Base-by-base conservation (phyloP, 805 yeast genomes). In the Brettanomyces naardenensis region DNA sequence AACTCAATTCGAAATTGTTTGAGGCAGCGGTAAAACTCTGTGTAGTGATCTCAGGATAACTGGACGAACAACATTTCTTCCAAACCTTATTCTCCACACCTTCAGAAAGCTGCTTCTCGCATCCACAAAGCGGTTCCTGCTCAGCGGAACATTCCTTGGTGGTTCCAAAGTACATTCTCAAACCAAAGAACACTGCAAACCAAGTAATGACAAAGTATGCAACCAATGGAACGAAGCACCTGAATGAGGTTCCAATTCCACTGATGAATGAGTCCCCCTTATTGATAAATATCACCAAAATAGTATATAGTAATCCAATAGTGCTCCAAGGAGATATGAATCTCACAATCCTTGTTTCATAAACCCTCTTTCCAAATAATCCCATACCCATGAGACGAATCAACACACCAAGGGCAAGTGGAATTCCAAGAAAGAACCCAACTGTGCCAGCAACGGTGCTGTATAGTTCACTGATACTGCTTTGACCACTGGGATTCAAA, bases 11-110 rank as follows among this genome's bases (percentile, higher is more conserved):
- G 46, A 75, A 75, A 49, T 75, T 75, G 49, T 75, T 75, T 4
- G 76, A 69, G 1, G 79, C 71, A 11, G 78, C 76, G 3, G 78
- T 71, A 46, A 75, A 74, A 9, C 72, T 59, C 44, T 74, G 80
- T 13, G 78, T 69, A 25, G 65, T 54, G 4, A 66, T 65, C 23
- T 59, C 58, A 6, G 54, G 46, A 48, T 71, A 75, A 30, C 46
- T 51, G 6, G 72, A 71, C 30, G 57, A 44, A 44, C 73, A 66
- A 20, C 53, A 46, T 10, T 32, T 39, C 23, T 39, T 44, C 53
- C 62, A 57, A 39, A 48, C 52, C 6, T 28, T 33, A 22, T 39
- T 38, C 10, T 23, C 26, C 7, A 23, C 26, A 28, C 43, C 44
- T 36, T 40, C 40, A 21, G 45, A 42, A 13, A 41, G 31, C 14